These are phyloP conservation scores for Zygosaccharomyces gambellarensis DNA, from an alignment of 805 yeast genomes.

Conservation along the genomic window DNA sequence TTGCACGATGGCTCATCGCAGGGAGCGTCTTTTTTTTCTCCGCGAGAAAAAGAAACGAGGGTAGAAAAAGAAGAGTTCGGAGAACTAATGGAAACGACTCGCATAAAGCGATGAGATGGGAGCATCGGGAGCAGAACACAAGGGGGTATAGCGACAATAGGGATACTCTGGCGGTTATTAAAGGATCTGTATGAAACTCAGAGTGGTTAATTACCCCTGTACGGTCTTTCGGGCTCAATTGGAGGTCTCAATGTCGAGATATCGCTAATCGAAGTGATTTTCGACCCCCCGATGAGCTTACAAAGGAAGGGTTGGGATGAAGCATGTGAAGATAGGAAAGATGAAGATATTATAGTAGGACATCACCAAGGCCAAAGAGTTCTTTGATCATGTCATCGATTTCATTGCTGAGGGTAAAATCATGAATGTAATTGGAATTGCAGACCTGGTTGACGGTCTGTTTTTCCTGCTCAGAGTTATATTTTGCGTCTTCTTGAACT, in stretches of 20 bases:
- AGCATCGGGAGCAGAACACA: not conserved
- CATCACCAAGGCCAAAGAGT: constrained; percentile 21
- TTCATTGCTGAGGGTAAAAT: constrained; percentile 35
- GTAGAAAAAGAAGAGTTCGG: constrained; percentile 3
- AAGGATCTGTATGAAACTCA: not conserved
- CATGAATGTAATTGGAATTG: constrained; percentile 30
- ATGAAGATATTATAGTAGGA: not conserved
- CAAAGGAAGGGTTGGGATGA: not conserved
- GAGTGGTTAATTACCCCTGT: not conserved
- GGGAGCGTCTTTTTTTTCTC: constrained; percentile 8
- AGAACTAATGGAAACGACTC: constrained; percentile 3
- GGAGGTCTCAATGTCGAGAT: not conserved
- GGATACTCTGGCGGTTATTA: not conserved
- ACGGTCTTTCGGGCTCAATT: not conserved
- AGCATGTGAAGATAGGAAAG: not conserved
- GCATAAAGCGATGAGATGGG: not conserved
- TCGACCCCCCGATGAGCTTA: not conserved
- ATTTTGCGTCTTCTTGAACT: constrained; percentile 23
- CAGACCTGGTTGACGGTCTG: constrained; percentile 27
- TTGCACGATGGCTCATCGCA: constrained; percentile 9
- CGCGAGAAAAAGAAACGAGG: constrained; percentile 7
- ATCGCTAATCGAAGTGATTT: not conserved
- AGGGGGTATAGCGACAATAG: not conserved
- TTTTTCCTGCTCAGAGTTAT: constrained; percentile 24
- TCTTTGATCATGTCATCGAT: constrained; percentile 36